These are phyloP conservation scores for Kwoniella dendrophila DNA, from an alignment of 768 basidiomycete genomes.

Conservation along the genomic window DNA sequence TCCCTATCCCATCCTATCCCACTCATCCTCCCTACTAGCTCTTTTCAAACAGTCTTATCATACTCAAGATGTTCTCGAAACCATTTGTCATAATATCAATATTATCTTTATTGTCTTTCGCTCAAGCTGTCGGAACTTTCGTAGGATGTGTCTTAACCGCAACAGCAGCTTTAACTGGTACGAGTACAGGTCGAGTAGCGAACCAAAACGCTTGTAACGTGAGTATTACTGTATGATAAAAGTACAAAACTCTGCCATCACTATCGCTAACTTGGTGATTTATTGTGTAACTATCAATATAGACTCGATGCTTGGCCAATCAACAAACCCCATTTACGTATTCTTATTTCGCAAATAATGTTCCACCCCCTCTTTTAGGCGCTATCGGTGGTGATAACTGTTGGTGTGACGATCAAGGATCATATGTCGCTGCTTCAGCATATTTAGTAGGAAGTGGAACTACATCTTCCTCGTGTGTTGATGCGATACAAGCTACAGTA, in stretches of 20 bases:
- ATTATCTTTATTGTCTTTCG: not conserved
- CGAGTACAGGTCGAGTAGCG: not conserved
- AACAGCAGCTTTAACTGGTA: not conserved
- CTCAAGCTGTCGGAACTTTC: constrained; percentile 6
- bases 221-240: not conserved
- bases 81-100: not conserved
- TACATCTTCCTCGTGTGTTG: not conserved
- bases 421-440: constrained; percentile 6
- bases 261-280: too few relatives aligned
- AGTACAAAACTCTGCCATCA: not conserved
- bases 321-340: not conserved
- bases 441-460: constrained; percentile 2
- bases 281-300: not conserved
- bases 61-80: constrained; percentile 3
- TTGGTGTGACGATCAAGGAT: constrained; percentile 10
- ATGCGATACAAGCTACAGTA: constrained; percentile 2
- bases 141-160: constrained; percentile 4
- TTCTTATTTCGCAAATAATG: constrained; percentile 1
- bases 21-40: not conserved
- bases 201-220: constrained; percentile 8
- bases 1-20: not conserved
- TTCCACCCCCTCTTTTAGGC: not conserved
- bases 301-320: constrained; percentile 6
- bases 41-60: too few relatives aligned
- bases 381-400: constrained; percentile 13